Base-by-base conservation (phyloP, 371 early-diverging fungal genomes). In the Mortierella sp. region DNA sequence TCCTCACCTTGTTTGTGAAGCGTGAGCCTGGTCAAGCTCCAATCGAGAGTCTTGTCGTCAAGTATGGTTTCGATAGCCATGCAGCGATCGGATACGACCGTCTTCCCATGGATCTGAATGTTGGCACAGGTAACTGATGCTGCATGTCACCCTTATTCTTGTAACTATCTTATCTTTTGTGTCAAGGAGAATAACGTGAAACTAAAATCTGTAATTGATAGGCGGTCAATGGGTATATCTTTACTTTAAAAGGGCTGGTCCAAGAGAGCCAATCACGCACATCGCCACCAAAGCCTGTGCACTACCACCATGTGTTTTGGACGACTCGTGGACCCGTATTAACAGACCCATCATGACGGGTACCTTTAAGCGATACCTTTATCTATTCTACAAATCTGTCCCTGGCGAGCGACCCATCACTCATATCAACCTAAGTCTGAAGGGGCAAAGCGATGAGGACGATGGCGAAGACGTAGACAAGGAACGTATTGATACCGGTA, bases 271-370 rank as follows among this genome's bases (percentile, higher is more conserved):
- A 16, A 88, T 89, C 55, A 87, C 88, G 24, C 85, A 86, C 18
- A 85, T 89, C 35, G 78, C 89, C 43, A 88, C 87, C 45, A 88
- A 87, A 64, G 78, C 86, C 47, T 89, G 89, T 51, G 74, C 86
- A 22, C 76, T 87, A 5, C 75, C 81, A 35, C 80, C 83, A 24
- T 89, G 89, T 61, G 86, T 83, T 35, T 63, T 89, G 39, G 89
- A 88, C 20, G 87, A 87, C 69, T 72, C 73, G 10, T 81, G 83
- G 83, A 81, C 83, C 18, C 76, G 83, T 64, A 51, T 81, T 64
- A 81, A 81, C 40, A 66, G 83, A 26, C 76, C 83, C 54, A 81
- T 81, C 62, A 49, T 70, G 45, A 81, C 83, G 10, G 76, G 76
- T 52, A 70, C 83, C 4, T 32, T 76, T 18, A 75, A 72, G 35